Percentiles rank a stretch among this genome's conserved stretches.
Conservation (phyloP, 2,329 filamentous ascomycete species). For the Cladophialophora immunda region DNA sequence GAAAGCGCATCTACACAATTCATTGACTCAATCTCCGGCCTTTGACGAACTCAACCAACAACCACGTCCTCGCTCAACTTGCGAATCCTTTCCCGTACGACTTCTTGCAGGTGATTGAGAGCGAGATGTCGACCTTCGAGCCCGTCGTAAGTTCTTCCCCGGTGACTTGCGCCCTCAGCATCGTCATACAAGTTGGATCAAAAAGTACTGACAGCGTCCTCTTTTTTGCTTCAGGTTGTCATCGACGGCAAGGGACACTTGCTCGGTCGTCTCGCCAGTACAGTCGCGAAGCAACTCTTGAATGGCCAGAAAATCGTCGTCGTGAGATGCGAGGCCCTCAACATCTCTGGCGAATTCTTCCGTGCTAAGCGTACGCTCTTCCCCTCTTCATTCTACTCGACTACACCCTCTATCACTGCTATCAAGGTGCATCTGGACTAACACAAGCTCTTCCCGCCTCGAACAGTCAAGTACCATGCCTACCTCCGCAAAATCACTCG, state of each 20-base stretch:
- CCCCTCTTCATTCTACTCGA: slow-evolving; percentile 31
- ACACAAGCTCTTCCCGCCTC: slow-evolving; percentile 40
- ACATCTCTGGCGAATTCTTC: slow-evolving; percentile 99
- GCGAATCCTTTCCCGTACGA: slow-evolving; percentile 30
- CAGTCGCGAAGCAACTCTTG: slow-evolving; percentile 54
- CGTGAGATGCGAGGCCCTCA: slow-evolving; percentile 97
- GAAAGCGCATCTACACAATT: slow-evolving; percentile 21
- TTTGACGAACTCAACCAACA: slow-evolving; percentile 21
- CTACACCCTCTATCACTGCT: neutral
- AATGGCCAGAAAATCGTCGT: slow-evolving; percentile 87
- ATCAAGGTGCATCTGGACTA: slow-evolving; percentile 26
- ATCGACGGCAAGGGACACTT: slow-evolving; percentile 99
- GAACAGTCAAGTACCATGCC: slow-evolving; percentile 98
- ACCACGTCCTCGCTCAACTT: slow-evolving; percentile 35
- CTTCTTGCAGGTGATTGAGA: slow-evolving; percentile 40
- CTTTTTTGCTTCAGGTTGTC: slow-evolving; percentile 73
- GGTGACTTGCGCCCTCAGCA: slow-evolving; percentile 5
- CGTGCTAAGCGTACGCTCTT: slow-evolving; percentile 88
- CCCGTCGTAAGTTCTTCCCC: slow-evolving; percentile 65
- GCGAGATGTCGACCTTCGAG: slow-evolving; percentile 73
- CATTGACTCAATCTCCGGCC: slow-evolving; percentile 28
- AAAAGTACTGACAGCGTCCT: slow-evolving; percentile 53
- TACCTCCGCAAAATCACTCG: slow-evolving; percentile 99
- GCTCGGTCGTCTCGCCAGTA: slow-evolving; percentile 82
- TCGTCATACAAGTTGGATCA: neutral